Percentiles rank a stretch among this genome's conserved stretches.
Conservation (phyloP, 768 basidiomycete species). For the Hortiboletus campestris region DNA sequence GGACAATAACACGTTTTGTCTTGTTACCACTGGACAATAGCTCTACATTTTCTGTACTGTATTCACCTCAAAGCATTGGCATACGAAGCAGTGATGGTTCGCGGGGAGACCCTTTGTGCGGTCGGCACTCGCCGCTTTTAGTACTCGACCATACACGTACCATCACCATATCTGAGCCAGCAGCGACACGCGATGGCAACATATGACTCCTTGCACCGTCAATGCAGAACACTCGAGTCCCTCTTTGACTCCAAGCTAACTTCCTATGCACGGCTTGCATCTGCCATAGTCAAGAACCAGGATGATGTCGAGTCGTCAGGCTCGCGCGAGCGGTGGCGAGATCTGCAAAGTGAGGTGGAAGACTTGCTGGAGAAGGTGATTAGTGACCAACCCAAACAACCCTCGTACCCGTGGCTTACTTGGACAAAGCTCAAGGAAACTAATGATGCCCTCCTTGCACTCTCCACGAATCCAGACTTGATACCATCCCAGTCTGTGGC, state of each 20-base stretch:
- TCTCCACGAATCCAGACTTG: conserved; percentile 63
- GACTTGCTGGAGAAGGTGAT: conserved; percentile 82
- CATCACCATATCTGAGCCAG: not conserved
- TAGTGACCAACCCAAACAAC: conserved; percentile 1
- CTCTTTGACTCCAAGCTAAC: conserved; percentile 90
- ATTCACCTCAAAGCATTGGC: conserved; percentile 1
- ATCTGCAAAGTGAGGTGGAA: conserved; percentile 83
- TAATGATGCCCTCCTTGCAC: conserved; percentile 70
- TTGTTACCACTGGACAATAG: conserved; percentile 14
- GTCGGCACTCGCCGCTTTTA: conserved; percentile 22
- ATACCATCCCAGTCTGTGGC: conserved; percentile 80
- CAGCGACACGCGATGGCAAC: conserved; percentile 54
- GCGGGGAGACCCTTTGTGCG: not conserved
- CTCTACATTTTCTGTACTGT: conserved; percentile 17
- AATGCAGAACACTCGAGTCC: conserved; percentile 91
- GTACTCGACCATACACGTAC: not conserved
- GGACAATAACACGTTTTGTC: conserved; percentile 22
- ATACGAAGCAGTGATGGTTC: not conserved
- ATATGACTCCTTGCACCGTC: conserved; percentile 88
- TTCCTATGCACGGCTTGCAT: conserved; percentile 83
- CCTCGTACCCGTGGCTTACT: conserved; percentile 8
- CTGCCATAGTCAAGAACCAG: conserved; percentile 53
- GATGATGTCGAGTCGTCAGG: conserved; percentile 68
- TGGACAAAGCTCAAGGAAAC: conserved; percentile 75
- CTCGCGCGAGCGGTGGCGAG: conserved; percentile 70